phyloP scores from a whole-genome alignment of 352 stramenopile genomes.

The Globisporangium polare region DNA sequence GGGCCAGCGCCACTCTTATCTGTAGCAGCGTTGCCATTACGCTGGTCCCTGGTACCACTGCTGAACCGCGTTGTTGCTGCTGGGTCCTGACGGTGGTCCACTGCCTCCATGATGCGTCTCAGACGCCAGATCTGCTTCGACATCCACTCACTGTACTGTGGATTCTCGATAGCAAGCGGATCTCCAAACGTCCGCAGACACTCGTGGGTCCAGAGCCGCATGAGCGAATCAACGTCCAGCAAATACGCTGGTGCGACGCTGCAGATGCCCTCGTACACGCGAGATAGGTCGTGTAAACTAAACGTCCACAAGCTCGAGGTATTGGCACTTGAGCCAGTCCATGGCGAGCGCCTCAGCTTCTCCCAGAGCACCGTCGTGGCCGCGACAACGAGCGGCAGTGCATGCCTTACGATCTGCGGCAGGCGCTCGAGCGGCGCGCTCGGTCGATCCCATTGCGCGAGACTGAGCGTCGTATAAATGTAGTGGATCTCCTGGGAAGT shows the following conservation, averaged over 20 bases:
- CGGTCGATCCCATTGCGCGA: slow-evolving; percentile 14
- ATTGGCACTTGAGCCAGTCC: background rate
- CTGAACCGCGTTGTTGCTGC: background rate
- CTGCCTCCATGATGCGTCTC: slow-evolving; percentile 21
- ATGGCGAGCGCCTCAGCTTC: slow-evolving; percentile 16
- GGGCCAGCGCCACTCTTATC: background rate
- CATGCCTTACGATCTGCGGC: slow-evolving; percentile 14
- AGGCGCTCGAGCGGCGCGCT: slow-evolving; percentile 10
- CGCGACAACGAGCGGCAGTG: slow-evolving; percentile 28
- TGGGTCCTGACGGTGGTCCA: slow-evolving; percentile 10
- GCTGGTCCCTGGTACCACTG: no score
- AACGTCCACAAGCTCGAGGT: slow-evolving; percentile 9
- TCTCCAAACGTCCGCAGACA: slow-evolving; percentile 31
- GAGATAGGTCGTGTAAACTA: slow-evolving; percentile 41
- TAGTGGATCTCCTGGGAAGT: slow-evolving; percentile 25
- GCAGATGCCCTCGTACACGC: slow-evolving; percentile 47
- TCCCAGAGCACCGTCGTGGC: slow-evolving; percentile 55
- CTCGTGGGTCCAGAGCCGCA: slow-evolving; percentile 55
- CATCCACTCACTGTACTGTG: slow-evolving; percentile 1
- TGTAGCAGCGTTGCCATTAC: background rate
- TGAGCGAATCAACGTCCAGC: slow-evolving; percentile 35
- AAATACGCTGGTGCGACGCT: slow-evolving; percentile 30
- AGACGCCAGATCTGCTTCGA: slow-evolving; percentile 15
- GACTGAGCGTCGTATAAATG: slow-evolving; percentile 24
- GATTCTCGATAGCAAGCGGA: background rate